phyloP scores from a whole-genome alignment of 2,329 filamentous ascomycete species.

The Trichophyton mentagrophytes region DNA sequence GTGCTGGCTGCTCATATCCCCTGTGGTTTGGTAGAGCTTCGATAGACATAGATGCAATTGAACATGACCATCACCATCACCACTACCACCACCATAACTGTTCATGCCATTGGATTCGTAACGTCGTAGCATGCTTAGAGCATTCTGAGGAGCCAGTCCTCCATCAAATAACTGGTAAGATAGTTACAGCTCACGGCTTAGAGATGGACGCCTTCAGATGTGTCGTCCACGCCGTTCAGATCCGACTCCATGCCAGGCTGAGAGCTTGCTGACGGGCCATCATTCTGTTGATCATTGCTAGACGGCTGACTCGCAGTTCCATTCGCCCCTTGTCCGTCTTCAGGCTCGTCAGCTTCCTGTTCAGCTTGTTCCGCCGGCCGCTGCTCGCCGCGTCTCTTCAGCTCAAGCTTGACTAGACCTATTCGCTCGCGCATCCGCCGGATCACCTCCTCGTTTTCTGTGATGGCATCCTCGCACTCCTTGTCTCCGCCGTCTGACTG shows the following conservation, averaged over 20 bases:
- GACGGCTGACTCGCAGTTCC: background rate
- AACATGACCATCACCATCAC: no score
- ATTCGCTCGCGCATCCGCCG: constrained; percentile 44
- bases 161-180: no score
- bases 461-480: constrained; percentile 44
- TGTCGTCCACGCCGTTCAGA: background rate
- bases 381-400: constrained; percentile 42
- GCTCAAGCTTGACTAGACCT: constrained; percentile 37
- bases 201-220: background rate
- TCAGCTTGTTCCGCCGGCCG: constrained; percentile 28
- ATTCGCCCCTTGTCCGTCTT: background rate
- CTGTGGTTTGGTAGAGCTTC: no score
- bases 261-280: background rate
- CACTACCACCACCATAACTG: background rate
- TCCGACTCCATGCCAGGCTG: background rate
- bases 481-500: constrained; percentile 34
- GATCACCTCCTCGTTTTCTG: constrained; percentile 48
- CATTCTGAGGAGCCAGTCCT: no score
- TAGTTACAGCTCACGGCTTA: background rate
- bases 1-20: no score
- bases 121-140: background rate
- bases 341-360: background rate
- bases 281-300: background rate
- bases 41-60: no score
- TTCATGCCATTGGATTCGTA: background rate